phyloP scores from a whole-genome alignment of 371 early-diverging fungal species.

The Haplosporangium sp. region DNA sequence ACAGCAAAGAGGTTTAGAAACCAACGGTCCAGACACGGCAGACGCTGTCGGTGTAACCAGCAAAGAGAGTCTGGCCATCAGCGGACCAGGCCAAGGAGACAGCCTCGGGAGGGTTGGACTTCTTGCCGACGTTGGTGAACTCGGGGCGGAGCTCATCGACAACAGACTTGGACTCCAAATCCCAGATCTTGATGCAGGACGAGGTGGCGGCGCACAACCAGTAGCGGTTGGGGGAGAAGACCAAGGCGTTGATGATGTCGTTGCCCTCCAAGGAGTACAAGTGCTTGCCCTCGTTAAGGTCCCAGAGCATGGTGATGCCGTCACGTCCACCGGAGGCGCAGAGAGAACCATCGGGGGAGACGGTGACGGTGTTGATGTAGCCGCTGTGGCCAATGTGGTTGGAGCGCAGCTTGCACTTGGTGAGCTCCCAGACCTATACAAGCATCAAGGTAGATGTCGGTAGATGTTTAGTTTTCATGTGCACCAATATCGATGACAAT shows the following conservation, averaged over 20 bases:
- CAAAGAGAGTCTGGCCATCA: slow-evolving; percentile 97
- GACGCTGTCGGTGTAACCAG: slow-evolving; percentile 97
- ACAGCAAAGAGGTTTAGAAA: slow-evolving; percentile 22
- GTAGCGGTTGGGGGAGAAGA: slow-evolving; percentile 99
- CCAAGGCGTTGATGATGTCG: slow-evolving; percentile 92
- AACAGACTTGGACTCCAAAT: slow-evolving; percentile 96
- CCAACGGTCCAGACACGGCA: slow-evolving; percentile 90
- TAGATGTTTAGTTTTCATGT: too few species aligned
- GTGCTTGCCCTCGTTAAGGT: slow-evolving; percentile 99
- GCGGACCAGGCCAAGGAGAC: slow-evolving; percentile 98
- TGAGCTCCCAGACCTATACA: slow-evolving; percentile 95
- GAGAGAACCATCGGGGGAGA: slow-evolving; percentile 99
- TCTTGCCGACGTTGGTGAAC: slow-evolving; percentile 81
- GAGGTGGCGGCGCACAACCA: slow-evolving; percentile 99
- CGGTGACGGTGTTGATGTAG: slow-evolving; percentile 97
- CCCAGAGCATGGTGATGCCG: slow-evolving; percentile 99
- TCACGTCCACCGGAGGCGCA: slow-evolving; percentile 99
- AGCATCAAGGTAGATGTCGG: not conserved
- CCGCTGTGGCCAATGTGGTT: slow-evolving; percentile 99
- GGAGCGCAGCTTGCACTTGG: slow-evolving; percentile 97
- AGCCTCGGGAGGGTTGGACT: slow-evolving; percentile 80
- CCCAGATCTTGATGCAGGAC: slow-evolving; percentile 98
- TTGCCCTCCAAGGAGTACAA: slow-evolving; percentile 96
- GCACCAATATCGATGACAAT: too few species aligned
- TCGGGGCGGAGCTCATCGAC: slow-evolving; percentile 97